phyloP scores from a whole-genome alignment of 2,329 filamentous ascomycete species.

The Trichophyton verrucosum region DNA sequence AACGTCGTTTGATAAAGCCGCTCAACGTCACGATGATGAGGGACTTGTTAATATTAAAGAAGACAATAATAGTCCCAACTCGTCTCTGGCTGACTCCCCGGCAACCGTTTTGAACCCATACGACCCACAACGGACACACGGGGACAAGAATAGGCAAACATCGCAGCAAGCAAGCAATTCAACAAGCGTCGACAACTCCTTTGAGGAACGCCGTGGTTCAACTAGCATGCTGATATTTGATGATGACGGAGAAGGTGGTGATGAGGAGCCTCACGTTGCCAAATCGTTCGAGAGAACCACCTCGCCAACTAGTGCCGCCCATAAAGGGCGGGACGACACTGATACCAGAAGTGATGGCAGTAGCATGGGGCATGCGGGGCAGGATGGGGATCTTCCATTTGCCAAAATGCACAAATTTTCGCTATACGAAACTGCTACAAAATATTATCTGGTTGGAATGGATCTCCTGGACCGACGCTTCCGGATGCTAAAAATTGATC shows the following conservation, averaged over 20 bases:
- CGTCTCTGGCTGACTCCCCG: neutral
- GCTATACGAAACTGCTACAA: slow-evolving; percentile 86
- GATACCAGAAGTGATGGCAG: slow-evolving; percentile 14
- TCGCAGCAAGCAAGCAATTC: neutral
- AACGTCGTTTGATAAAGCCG: slow-evolving; percentile 6
- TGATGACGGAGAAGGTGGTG: slow-evolving; percentile 27
- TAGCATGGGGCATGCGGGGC: slow-evolving; percentile 14
- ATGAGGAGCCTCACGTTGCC: slow-evolving; percentile 34
- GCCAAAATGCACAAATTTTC: slow-evolving; percentile 85
- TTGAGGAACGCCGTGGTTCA: slow-evolving; percentile 23
- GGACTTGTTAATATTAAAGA: neutral
- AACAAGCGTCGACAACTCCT: slow-evolving; percentile 11
- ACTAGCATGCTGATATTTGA: slow-evolving; percentile 22
- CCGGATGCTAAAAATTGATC: slow-evolving; percentile 86
- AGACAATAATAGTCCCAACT: neutral
- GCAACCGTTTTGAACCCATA: neutral
- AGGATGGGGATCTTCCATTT: slow-evolving; percentile 31
- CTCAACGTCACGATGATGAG: neutral
- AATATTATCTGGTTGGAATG: slow-evolving; percentile 88
- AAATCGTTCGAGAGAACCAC: slow-evolving; percentile 34
- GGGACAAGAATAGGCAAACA: neutral
- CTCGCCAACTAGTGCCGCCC: slow-evolving; percentile 27
- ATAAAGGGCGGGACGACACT: slow-evolving; percentile 25
- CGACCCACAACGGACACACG: neutral
- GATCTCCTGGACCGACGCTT: slow-evolving; percentile 83